These are phyloP conservation scores for Fusarium setosum DNA, from an alignment of 2,329 filamentous ascomycete species.

Conservation along the genomic window DNA sequence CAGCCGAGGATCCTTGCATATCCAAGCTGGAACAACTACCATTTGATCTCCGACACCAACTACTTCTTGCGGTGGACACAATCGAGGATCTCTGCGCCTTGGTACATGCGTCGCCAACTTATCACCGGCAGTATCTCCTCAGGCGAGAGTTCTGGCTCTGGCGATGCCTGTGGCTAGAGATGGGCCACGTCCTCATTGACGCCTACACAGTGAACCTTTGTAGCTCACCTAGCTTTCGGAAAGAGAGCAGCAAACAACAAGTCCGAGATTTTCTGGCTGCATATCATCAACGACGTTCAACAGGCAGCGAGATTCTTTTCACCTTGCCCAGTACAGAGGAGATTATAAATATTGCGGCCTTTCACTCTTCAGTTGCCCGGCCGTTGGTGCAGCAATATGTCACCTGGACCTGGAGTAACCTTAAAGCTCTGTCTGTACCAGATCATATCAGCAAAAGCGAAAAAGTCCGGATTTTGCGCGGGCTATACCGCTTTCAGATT, in stretches of 20 bases:
- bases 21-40: not conserved
- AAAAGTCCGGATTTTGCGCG: slow-evolving; percentile 3
- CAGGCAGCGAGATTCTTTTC: fast-evolving
- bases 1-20: fast-evolving
- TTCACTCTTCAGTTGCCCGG: not conserved
- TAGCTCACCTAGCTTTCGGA: not conserved
- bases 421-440: not conserved
- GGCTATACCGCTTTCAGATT: slow-evolving; percentile 24
- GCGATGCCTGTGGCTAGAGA: not conserved
- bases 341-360: not conserved
- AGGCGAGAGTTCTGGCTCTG: not conserved
- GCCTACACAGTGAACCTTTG: not conserved
- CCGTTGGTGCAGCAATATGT: not conserved
- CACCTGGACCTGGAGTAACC: not conserved
- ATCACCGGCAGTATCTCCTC: not conserved
- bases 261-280: not conserved
- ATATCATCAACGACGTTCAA: not conserved
- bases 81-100: not conserved
- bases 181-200: not conserved
- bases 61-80: not conserved
- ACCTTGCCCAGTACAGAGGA: not conserved
- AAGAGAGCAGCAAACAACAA: not conserved
- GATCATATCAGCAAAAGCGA: slow-evolving; percentile 10
- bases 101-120: not conserved
- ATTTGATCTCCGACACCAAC: not conserved